Evolutionary conservation across 2,329 filamentous ascomycete species (phyloP), one percentile per base, ranked within the genome.

Genomic region (Falciphora oryzae): DNA sequence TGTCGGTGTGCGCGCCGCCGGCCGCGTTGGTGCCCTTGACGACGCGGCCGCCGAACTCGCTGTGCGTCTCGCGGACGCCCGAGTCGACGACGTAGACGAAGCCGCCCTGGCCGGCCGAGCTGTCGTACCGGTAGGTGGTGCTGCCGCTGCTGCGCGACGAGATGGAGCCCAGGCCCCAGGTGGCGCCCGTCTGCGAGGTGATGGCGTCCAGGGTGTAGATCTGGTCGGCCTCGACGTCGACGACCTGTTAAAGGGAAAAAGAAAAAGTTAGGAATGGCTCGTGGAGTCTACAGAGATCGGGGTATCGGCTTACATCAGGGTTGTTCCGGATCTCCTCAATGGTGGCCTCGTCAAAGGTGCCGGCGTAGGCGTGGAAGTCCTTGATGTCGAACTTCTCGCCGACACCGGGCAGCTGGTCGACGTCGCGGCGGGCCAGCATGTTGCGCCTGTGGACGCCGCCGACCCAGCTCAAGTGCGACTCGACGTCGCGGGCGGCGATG

Each of bases 21-120:
- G 71, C 74, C 64, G 72, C 78, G 75, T 78, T 79, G 67, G 69
- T 71, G 50, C 76, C 70, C 64, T 72, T 76, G 62, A 69, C 73
- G 57, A 79, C 80, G 44, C 80, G 79, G 65, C 77, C 77, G 50
- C 72, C 78, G 29, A 81, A 81, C 18, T 80, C 65, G 66, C 70
- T 70, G 70, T 83, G 80, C 35, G 69, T 63, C n/a, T 73, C 76
- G 65, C 74, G 73, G 66, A 83, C 79, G 67, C 81, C 81, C 3
- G 80, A 82, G 72, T 83, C 81, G 65, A 83, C 77, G 62, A 83
- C 70, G 61, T 74, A 74, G n/a, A 72, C 66, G 65, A 71, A 74
- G 29, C 70, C 71, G 56, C 71, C 73, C 29, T 66, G 70, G 35
- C 73, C 73, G 59, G 71, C 72, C 28, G 60, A 66, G 65, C 66